Conservation (phyloP, 2,329 filamentous ascomycete genomes). For the Cladosporium sphaerospermum region DNA sequence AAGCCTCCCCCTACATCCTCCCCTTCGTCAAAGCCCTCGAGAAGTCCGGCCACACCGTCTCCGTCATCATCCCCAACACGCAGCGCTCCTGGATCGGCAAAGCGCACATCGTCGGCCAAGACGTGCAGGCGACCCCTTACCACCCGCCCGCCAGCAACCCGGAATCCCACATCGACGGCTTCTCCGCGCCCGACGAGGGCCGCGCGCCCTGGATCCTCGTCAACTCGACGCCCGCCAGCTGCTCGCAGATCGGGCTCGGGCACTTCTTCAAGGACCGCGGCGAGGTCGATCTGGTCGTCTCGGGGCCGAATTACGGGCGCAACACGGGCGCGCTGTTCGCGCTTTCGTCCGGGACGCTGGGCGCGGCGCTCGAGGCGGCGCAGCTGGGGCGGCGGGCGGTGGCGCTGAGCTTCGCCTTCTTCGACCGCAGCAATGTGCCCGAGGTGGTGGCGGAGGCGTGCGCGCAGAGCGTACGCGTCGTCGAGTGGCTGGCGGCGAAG, state of each 20-base stretch:
- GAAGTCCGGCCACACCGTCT: slow-evolving; percentile 74
- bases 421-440: slow-evolving; percentile 75
- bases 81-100: slow-evolving; percentile 99
- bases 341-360: slow-evolving; percentile 44
- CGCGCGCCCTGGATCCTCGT: slow-evolving; percentile 44
- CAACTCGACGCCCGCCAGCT: slow-evolving; percentile 44
- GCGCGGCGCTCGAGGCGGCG: slow-evolving; percentile 45
- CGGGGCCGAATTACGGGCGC: slow-evolving; percentile 45
- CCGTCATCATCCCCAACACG: slow-evolving; percentile 81
- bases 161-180: slow-evolving; percentile 21
- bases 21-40: slow-evolving; percentile 42
- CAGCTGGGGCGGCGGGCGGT: slow-evolving; percentile 54
- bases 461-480: slow-evolving; percentile 65
- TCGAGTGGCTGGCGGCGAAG: slow-evolving; percentile 70
- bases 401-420: slow-evolving; percentile 87
- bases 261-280: slow-evolving; percentile 41
- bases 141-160: slow-evolving; percentile 40
- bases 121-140: slow-evolving; percentile 62
- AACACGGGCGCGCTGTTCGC: slow-evolving; percentile 47
- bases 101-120: slow-evolving; percentile 82
- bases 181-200: slow-evolving; percentile 30
- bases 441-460: slow-evolving; percentile 72
- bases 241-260: slow-evolving; percentile 44
- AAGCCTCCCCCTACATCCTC: slow-evolving; percentile 45
- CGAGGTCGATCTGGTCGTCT: slow-evolving; percentile 43